A percentile compares a stretch with the other conserved stretches of the same genome.
Evolutionary conservation across 352 stramenopile genomes (phyloP).

Genomic region (Phytophthora litchii): DNA sequence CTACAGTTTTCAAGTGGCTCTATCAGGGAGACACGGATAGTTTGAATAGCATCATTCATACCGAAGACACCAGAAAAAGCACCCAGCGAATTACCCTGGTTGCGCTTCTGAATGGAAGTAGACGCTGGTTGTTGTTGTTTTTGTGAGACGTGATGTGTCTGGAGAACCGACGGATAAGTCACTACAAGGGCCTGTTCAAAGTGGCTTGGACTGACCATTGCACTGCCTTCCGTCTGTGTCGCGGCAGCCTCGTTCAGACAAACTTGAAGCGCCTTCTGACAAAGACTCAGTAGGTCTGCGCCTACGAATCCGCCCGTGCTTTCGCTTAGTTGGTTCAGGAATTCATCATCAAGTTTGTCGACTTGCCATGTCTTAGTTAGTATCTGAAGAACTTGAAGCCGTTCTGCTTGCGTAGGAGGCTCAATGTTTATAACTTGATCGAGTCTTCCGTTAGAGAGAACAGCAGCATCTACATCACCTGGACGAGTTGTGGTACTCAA

Average conservation of each 20-base stretch:
- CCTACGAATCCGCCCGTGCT: slow-evolving; percentile 96
- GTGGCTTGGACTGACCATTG: slow-evolving; percentile 34
- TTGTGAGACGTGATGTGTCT: slow-evolving; percentile 94
- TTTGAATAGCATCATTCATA: slow-evolving; percentile 95
- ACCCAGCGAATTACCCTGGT: neutral
- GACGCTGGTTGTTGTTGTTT: slow-evolving; percentile 41
- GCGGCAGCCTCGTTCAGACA: slow-evolving; percentile 52
- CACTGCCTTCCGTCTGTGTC: slow-evolving; percentile 4
- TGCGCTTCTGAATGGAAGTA: slow-evolving; percentile 34
- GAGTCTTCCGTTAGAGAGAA: slow-evolving; percentile 96
- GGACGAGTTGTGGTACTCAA: slow-evolving; percentile 79
- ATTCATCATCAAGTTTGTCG: slow-evolving; percentile 46
- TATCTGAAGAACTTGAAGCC: slow-evolving; percentile 92
- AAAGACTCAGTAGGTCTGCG: slow-evolving; percentile 82
- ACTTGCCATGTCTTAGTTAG: slow-evolving; percentile 88
- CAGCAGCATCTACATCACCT: slow-evolving; percentile 89
- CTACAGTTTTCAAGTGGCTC: slow-evolving; percentile 96
- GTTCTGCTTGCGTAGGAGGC: slow-evolving; percentile 91
- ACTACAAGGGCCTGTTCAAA: slow-evolving; percentile 90
- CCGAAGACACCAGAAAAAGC: slow-evolving; percentile 93
- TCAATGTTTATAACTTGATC: slow-evolving; percentile 96
- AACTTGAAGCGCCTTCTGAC: slow-evolving; percentile 70
- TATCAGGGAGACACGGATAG: slow-evolving; percentile 96
- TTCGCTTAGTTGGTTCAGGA: slow-evolving; percentile 92
- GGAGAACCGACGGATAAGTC: slow-evolving; percentile 95